Evolutionary conservation across 192 early-diverging fungal species (phyloP).

Genomic region (Linnemannia zychae): DNA sequence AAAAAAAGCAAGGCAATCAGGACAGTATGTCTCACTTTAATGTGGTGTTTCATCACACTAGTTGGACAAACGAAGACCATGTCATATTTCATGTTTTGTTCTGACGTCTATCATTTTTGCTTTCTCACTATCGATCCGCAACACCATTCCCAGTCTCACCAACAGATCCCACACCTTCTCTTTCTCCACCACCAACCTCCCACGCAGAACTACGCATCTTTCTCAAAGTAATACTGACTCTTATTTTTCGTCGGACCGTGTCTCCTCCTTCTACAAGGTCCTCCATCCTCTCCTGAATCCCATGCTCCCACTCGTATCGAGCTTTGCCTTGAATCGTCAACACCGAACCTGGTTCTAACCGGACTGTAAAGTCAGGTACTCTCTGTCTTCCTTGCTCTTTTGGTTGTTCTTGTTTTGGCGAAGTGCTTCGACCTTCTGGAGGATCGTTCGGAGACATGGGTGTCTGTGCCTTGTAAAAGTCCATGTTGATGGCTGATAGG

Average conservation of each 20-base stretch:
- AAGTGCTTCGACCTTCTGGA: constrained; percentile 9
- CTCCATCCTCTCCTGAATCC: constrained; percentile 52
- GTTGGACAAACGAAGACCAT: no score
- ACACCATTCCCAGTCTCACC: constrained; percentile 14
- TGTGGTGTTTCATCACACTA: no score
- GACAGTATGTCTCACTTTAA: no score
- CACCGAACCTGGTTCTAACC: constrained; percentile 60
- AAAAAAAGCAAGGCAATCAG: no score
- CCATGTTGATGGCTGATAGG: constrained; percentile 63
- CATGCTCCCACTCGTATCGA: constrained; percentile 65
- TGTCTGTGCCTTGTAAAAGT: constrained; percentile 55
- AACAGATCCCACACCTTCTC: no score
- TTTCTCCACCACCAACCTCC: constrained; percentile 23
- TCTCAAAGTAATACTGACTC: constrained; percentile 64
- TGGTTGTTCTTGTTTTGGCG: background rate
- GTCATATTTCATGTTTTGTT: no score
- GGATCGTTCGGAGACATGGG: constrained; percentile 34
- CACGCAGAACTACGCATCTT: constrained; percentile 47
- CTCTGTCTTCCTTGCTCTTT: background rate
- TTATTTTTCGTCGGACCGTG: constrained; percentile 47
- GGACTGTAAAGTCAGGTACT: constrained; percentile 38
- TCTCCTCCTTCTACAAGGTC: constrained; percentile 48
- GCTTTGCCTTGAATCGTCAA: constrained; percentile 57
- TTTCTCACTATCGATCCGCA: constrained; percentile 19
- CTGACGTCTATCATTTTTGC: background rate